These are phyloP conservation scores for Ceratobasidium sp. DNA, from an alignment of 1,284 basidiomycete genomes.

Conservation along the genomic window DNA sequence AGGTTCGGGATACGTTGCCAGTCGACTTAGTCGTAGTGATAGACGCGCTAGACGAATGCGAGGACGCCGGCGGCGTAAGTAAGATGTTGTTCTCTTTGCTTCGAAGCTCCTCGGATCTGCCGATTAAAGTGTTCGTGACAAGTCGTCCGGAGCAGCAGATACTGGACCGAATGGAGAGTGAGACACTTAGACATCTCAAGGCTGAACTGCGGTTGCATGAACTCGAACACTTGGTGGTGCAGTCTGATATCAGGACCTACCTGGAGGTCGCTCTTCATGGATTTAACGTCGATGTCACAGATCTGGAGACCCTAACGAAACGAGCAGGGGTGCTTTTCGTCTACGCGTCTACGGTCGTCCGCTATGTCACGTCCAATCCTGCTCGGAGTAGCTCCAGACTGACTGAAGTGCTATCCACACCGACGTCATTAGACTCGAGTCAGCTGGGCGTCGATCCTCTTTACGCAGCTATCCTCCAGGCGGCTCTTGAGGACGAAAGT, in stretches of 20 bases:
- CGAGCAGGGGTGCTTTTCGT: not conserved
- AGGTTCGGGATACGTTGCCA: not conserved
- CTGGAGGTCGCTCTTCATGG: not conserved
- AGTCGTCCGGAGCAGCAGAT: not conserved
- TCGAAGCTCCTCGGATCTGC: not conserved
- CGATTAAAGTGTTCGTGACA: not conserved
- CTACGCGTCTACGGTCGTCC: not conserved
- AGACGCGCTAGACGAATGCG: constrained; percentile 9
- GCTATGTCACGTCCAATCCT: not conserved
- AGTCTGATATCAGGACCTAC: not conserved
- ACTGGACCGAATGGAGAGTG: not conserved
- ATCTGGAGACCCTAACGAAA: not conserved
- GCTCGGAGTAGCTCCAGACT: not conserved
- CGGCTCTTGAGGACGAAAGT: not conserved
- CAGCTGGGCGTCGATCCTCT: not conserved
- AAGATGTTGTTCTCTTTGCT: not conserved
- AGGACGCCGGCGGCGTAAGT: not conserved
- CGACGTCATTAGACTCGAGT: not conserved
- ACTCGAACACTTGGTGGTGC: not conserved
- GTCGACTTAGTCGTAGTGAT: not conserved
- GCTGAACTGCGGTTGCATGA: not conserved
- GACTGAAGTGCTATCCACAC: not conserved
- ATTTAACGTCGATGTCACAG: not conserved
- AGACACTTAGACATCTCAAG: too few relatives aligned
- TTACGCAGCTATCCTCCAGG: not conserved